Percentiles rank a stretch among this genome's conserved stretches.
Evolutionary conservation across 176 grass and related monocot species (phyloP).

Genomic region (Oryza nivara): DNA sequence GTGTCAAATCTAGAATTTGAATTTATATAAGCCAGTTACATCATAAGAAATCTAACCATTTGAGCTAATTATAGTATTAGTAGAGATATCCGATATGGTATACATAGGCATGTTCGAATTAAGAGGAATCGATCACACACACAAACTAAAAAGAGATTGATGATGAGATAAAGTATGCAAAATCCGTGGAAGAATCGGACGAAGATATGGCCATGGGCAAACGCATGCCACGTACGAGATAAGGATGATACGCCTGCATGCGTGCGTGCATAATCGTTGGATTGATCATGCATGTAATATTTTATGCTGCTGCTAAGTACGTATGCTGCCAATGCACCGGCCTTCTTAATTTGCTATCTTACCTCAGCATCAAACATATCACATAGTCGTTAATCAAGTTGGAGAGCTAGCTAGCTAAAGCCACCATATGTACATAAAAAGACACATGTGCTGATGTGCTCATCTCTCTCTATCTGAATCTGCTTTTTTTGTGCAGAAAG

Average conservation of each 20-base stretch:
- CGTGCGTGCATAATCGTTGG: neutral
- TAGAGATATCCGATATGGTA: neutral
- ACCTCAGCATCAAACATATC: neutral
- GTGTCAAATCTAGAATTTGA: too few species aligned
- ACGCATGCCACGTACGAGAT: slow-evolving; percentile 26
- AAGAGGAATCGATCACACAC: neutral
- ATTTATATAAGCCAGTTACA: too few species aligned
- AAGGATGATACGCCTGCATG: slow-evolving; percentile 15
- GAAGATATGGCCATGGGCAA: slow-evolving; percentile 12
- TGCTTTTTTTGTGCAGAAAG: neutral
- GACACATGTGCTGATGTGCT: neutral
- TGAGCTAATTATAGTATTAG: neutral
- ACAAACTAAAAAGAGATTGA: neutral
- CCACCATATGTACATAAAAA: neutral
- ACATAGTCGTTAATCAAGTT: slow-evolving; percentile 9
- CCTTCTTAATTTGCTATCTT: neutral
- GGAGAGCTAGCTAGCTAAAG: neutral
- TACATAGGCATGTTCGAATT: neutral
- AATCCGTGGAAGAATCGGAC: slow-evolving; percentile 39
- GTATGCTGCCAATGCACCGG: neutral
- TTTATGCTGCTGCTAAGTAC: slow-evolving; percentile 25
- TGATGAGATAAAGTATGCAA: slow-evolving; percentile 11
- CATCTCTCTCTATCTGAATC: neutral
- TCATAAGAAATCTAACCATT: too few species aligned
- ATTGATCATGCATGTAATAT: neutral